Conservation (phyloP, 345 rosid genomes). For the Xanthoceras sorbifolium region DNA sequence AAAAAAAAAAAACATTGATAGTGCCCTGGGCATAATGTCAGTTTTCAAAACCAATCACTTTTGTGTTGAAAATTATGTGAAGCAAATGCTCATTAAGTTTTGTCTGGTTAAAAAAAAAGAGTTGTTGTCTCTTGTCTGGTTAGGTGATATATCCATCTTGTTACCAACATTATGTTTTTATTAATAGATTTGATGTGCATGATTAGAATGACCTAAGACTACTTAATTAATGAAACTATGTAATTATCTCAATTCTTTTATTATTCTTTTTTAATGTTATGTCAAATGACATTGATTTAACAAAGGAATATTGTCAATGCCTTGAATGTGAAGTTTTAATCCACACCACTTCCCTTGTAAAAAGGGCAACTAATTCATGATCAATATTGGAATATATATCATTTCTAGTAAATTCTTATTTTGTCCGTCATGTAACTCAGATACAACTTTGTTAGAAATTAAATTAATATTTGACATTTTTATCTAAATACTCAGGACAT, state of each 20-base stretch:
- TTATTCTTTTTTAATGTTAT: no score
- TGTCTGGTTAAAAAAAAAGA: neutral
- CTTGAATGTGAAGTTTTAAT: neutral
- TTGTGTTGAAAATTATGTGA: conserved; percentile 1
- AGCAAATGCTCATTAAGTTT: neutral
- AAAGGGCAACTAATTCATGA: neutral
- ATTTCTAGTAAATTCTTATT: neutral
- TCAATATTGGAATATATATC: no score
- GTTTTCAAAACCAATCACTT: neutral
- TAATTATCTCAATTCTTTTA: no score
- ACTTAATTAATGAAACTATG: no score
- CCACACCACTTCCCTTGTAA: neutral
- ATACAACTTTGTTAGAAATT: no score
- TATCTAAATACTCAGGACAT: no score
- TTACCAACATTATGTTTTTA: neutral
- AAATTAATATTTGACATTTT: no score
- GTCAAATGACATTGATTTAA: neutral
- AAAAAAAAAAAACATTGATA: neutral
- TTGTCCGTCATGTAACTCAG: neutral
- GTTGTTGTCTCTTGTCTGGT: conserved; percentile 8
- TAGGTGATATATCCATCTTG: conserved; percentile 15
- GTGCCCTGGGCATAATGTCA: neutral
- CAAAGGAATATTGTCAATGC: neutral
- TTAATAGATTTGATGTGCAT: conserved; percentile 7
- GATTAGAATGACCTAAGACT: neutral